phyloP scores from a whole-genome alignment of 768 basidiomycete species.

The Austroboletus festivus region DNA sequence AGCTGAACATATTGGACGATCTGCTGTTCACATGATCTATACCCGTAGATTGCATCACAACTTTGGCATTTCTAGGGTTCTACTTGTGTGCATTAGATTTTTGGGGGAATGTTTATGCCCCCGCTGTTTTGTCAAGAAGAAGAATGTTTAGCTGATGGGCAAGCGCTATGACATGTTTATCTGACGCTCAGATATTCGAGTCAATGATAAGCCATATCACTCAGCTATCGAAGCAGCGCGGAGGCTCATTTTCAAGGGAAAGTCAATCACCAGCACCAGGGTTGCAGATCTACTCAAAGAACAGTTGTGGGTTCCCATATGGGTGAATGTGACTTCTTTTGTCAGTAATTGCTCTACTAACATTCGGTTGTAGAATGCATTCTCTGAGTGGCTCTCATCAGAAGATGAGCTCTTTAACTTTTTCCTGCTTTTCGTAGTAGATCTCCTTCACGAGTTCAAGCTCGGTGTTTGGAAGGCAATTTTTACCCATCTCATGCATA shows the following conservation, averaged over 20 bases:
- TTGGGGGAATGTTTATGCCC: conserved; percentile 2
- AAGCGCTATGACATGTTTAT: background rate
- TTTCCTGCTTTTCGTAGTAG: background rate
- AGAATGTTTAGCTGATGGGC: background rate
- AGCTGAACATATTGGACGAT: no score
- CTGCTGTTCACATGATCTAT: no score
- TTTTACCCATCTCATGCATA: background rate
- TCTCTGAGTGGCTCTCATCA: background rate
- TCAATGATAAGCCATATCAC: background rate
- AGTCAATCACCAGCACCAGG: background rate
- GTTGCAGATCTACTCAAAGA: background rate
- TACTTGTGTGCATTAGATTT: conserved; percentile 1
- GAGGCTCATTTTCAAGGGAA: background rate
- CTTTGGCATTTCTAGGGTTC: no score
- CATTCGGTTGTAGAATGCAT: background rate
- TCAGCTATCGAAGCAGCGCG: background rate
- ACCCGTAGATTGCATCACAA: no score
- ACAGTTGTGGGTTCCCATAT: background rate
- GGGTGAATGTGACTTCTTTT: background rate
- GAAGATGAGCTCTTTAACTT: background rate
- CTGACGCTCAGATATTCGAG: rapidly evolving
- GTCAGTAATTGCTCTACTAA: background rate
- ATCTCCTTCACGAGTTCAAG: background rate
- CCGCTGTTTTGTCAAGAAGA: background rate
- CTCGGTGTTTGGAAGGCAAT: background rate